A percentile compares a stretch with the other conserved stretches of the same genome.
phyloP scores from a whole-genome alignment of 1,139 yeast genomes.

The Nakaseomyces delphensis region DNA sequence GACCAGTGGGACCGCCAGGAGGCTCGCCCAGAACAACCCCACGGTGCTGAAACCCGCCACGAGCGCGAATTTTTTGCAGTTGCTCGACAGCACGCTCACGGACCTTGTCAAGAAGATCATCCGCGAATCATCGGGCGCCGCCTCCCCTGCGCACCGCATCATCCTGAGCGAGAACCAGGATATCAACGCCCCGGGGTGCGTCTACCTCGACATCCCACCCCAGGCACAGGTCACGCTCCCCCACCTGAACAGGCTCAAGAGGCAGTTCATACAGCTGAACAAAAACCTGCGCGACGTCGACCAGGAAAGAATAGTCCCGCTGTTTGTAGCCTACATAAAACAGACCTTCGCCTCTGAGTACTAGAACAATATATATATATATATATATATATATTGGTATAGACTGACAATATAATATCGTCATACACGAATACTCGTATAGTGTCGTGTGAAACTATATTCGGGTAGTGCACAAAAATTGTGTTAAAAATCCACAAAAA shows the following conservation, averaged over 20 bases:
- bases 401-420: too few relatives aligned
- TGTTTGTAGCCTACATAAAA: slow-evolving; percentile 39
- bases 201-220: slow-evolving; percentile 55
- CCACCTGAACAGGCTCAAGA: slow-evolving; percentile 70
- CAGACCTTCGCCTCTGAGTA: slow-evolving; percentile 1
- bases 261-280: slow-evolving; percentile 73
- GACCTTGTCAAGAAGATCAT: slow-evolving; percentile 21
- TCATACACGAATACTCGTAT: too few relatives aligned
- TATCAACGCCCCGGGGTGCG: slow-evolving; percentile 33
- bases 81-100: slow-evolving; percentile 61
- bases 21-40: slow-evolving; percentile 57
- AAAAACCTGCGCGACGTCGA: slow-evolving; percentile 58
- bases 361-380: neutral
- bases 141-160: slow-evolving; percentile 21
- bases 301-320: slow-evolving; percentile 51
- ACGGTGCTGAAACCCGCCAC: slow-evolving; percentile 66
- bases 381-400: too few relatives aligned
- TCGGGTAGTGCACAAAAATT: too few relatives aligned
- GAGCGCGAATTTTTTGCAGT: slow-evolving; percentile 66
- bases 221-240: slow-evolving; percentile 53
- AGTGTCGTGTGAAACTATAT: too few relatives aligned
- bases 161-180: slow-evolving; percentile 32
- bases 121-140: slow-evolving; percentile 24
- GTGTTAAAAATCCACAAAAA: too few relatives aligned
- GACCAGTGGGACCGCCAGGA: neutral